Evolutionary conservation across 257 asterid species (phyloP), one percentile per base, ranked within the genome.

Genomic region (Nicotiana noctiflora): DNA sequence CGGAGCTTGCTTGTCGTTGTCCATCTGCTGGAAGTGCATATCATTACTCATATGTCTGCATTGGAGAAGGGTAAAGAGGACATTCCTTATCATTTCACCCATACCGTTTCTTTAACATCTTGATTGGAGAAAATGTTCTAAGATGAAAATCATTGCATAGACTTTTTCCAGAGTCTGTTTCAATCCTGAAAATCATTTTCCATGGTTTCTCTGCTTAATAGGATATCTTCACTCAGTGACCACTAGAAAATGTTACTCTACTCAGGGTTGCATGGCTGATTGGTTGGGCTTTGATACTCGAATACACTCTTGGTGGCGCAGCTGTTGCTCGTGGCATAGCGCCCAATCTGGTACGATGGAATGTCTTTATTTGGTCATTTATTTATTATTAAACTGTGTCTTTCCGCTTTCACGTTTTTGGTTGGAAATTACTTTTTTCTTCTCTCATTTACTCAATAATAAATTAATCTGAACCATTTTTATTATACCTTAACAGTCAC

Each of bases 241-340:
- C 40, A 34, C 40, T 34, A 34, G 40, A 34, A 34, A 34, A 34
- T 34, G 40, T 34, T 34, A 34, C 7, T 34, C 40, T 34, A 34
- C 51, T 65, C 89, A 95, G 98, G 81, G 93, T 93, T 81, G 99
- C 99, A 76, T 95, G 99, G 99, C 84, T 95, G 84, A 88, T 95
- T 81, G 99, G 99, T 2, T 93, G 99, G 99, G 97, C 98, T 2
- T 68, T 95, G 86, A 93, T 95, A 88, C 86, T 95, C 85, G 99
- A 95, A 82, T 95, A 93, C 89, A 95, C 99, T 19, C 89, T 95
- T 74, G 99, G 99, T 82, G 99, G 99, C 79, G 90, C 99, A 60
- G 97, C 99, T 11, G 99, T 94, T 87, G 99, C 99, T 82, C 97
- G 99, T 59, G 99, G 99, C 83, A 87, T 95, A 84, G 91, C 99